Conservation (phyloP, 176 grass and related monocot species). For the Areca catechu region DNA sequence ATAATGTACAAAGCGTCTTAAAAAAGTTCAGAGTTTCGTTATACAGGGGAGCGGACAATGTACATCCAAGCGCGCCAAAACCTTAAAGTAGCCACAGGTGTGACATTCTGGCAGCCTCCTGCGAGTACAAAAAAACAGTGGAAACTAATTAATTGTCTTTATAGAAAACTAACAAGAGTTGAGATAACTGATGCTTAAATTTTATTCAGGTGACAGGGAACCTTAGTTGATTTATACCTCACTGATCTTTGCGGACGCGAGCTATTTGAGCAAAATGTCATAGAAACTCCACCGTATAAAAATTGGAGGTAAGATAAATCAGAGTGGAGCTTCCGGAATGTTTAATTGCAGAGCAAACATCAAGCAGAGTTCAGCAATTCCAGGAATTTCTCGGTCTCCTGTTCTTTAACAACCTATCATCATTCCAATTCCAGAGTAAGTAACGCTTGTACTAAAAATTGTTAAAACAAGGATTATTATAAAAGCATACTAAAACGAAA, state of each 20-base stretch:
- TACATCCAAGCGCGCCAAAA: constrained; percentile 52
- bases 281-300: constrained; percentile 22
- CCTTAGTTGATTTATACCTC: constrained; percentile 24
- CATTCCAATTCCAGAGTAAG: constrained; percentile 5
- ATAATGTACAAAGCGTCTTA: constrained; percentile 42
- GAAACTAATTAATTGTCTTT: too few species aligned
- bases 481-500: too few species aligned
- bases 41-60: constrained; percentile 37
- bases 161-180: too few species aligned
- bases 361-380: constrained; percentile 42
- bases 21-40: constrained; percentile 9
- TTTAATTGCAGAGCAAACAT: constrained; percentile 19
- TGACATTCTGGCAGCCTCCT: constrained; percentile 39
- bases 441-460: too few species aligned
- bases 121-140: constrained; percentile 23
- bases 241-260: constrained; percentile 20
- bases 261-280: constrained; percentile 22
- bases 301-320: constrained; percentile 4
- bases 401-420: constrained; percentile 53
- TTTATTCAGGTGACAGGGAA: too few species aligned
- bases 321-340: constrained; percentile 23
- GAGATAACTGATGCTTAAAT: too few species aligned
- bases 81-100: constrained; percentile 25
- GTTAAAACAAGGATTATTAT: too few species aligned
- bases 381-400: constrained; percentile 36